phyloP scores from a whole-genome alignment of 164 flowering plant species.

The Stephania yunnanensis region DNA sequence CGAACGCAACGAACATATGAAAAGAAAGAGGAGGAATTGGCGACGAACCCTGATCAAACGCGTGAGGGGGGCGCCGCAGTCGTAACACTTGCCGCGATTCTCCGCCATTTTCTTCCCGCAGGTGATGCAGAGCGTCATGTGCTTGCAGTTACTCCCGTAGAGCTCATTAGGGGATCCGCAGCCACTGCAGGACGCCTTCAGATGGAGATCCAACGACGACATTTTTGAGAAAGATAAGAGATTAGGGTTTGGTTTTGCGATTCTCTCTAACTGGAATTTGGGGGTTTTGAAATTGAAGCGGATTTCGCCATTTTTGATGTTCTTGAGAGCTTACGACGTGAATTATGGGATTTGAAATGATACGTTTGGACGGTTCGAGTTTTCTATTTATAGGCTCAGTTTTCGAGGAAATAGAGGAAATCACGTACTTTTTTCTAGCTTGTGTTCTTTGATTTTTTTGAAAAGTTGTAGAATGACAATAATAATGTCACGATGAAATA shows the following conservation, averaged over 20 bases:
- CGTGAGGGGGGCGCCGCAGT: slow-evolving; percentile 64
- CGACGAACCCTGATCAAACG: slow-evolving; percentile 64
- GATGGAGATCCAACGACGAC: slow-evolving; percentile 71
- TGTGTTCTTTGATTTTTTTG: too few relatives aligned
- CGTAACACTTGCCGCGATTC: slow-evolving; percentile 51
- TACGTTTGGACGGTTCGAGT: too few relatives aligned
- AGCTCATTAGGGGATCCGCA: slow-evolving; percentile 66
- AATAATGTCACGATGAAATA: too few relatives aligned
- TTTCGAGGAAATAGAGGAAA: too few relatives aligned
- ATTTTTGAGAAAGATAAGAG: neutral
- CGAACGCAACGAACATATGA: neutral
- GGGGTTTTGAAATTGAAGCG: neutral
- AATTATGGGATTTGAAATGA: too few relatives aligned
- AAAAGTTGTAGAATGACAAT: too few relatives aligned
- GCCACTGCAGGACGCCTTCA: slow-evolving; percentile 65
- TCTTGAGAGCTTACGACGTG: too few relatives aligned
- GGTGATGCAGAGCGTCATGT: slow-evolving; percentile 76
- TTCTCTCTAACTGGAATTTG: too few relatives aligned
- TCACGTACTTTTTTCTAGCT: too few relatives aligned
- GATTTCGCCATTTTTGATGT: neutral
- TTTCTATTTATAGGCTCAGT: too few relatives aligned
- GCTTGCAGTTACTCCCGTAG: slow-evolving; percentile 96
- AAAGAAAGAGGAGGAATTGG: neutral
- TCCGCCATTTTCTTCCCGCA: slow-evolving; percentile 86
- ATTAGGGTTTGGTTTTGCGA: too few relatives aligned